A percentile compares a stretch with the other conserved stretches of the same genome.
Evolutionary conservation across 352 stramenopile species (phyloP).

Genomic region (Phytophthora citricola): DNA sequence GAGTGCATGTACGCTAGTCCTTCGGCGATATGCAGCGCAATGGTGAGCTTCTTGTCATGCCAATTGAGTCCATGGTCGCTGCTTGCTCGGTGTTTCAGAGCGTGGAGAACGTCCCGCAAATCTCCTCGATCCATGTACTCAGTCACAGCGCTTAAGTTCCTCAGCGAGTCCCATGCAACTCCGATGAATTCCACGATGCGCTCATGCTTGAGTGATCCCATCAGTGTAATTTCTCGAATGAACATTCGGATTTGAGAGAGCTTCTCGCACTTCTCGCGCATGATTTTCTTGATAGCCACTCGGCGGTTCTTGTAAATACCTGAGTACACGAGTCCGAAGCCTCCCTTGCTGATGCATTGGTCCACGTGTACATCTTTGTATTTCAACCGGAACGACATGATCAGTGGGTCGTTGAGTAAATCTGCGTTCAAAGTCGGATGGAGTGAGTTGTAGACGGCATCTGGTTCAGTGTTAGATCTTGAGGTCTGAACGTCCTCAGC

Average conservation of each 20-base stretch:
- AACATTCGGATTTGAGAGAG: slow-evolving; percentile 47
- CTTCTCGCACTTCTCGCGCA: slow-evolving; percentile 43
- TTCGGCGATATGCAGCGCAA: slow-evolving; percentile 71
- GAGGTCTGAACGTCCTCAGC: slow-evolving; percentile 29
- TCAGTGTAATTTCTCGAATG: slow-evolving; percentile 68
- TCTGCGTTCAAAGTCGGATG: slow-evolving; percentile 42
- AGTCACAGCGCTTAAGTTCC: slow-evolving; percentile 62
- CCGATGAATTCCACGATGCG: slow-evolving; percentile 79
- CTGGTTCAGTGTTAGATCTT: slow-evolving; percentile 23
- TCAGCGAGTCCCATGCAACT: slow-evolving; percentile 67
- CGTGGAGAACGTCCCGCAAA: slow-evolving; percentile 63
- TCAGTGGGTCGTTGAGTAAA: slow-evolving; percentile 45
- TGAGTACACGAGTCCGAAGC: slow-evolving; percentile 50
- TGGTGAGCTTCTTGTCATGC: slow-evolving; percentile 55
- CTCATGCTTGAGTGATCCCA: slow-evolving; percentile 61
- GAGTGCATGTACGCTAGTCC: slow-evolving; percentile 77
- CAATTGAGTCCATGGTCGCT: slow-evolving; percentile 47
- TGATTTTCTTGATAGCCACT: slow-evolving; percentile 57
- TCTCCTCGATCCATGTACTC: slow-evolving; percentile 83
- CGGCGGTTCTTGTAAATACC: slow-evolving; percentile 41
- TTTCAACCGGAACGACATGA: slow-evolving; percentile 45
- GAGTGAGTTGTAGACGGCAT: slow-evolving; percentile 53
- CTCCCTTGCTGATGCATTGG: slow-evolving; percentile 52
- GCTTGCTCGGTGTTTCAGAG: slow-evolving; percentile 39
- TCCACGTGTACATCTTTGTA: slow-evolving; percentile 47